Percentiles rank a stretch among this genome's conserved stretches.
phyloP scores from a whole-genome alignment of 1,139 yeast species.

The Saccharomyces hybrid region DNA sequence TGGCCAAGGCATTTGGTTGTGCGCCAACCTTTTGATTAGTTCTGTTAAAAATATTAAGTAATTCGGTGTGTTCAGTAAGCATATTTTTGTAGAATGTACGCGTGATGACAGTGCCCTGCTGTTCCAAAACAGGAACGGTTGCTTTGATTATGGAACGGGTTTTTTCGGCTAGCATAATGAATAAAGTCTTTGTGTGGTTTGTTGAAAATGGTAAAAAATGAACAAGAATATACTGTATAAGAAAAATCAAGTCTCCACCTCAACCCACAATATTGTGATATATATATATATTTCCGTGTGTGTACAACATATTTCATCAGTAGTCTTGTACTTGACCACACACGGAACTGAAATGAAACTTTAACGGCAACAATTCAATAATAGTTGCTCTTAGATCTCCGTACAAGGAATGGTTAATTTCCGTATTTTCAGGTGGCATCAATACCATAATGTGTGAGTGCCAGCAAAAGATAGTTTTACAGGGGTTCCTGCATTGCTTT shows the following conservation, averaged over 20 bases:
- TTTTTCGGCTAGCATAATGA: slow-evolving; percentile 23
- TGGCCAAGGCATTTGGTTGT: slow-evolving; percentile 62
- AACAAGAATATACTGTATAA: background rate
- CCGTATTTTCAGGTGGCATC: background rate
- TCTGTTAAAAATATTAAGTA: slow-evolving; percentile 53
- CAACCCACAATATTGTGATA: background rate
- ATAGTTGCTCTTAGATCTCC: background rate
- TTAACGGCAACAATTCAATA: background rate
- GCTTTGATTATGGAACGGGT: slow-evolving; percentile 39
- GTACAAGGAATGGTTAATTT: background rate
- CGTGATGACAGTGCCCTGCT: slow-evolving; percentile 50
- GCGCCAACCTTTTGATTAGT: slow-evolving; percentile 48
- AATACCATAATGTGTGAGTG: background rate
- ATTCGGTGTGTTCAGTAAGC: slow-evolving; percentile 47
- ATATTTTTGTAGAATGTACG: slow-evolving; percentile 47
- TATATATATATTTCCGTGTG: background rate
- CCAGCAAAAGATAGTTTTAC: background rate
- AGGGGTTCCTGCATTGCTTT: background rate
- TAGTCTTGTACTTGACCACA: background rate
- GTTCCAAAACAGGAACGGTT: slow-evolving; percentile 53
- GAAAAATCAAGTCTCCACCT: background rate
- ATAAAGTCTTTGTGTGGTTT: background rate
- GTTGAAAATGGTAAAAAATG: background rate
- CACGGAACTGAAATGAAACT: background rate
- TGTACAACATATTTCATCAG: background rate